Percentiles rank a stretch among this genome's conserved stretches.
Conservation (phyloP, 2,329 filamentous ascomycete species). For the Ophiosphaerella herpotricha region DNA sequence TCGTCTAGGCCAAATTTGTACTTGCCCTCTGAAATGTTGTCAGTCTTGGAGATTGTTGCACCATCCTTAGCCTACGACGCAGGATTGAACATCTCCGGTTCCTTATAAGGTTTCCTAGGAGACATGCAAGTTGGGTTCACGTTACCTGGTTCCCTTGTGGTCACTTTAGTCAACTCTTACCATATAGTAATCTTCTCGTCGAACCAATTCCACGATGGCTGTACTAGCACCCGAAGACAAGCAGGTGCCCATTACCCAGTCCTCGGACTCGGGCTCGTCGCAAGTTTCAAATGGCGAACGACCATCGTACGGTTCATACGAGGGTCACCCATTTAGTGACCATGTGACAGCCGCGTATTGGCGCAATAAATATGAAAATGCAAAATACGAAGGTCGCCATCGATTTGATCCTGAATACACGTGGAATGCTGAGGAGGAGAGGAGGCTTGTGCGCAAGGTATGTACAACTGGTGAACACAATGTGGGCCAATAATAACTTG, state of each 20-base stretch:
- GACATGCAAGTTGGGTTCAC: constrained; percentile 6
- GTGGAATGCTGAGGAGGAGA: constrained; percentile 55
- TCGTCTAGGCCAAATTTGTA: constrained; percentile 9
- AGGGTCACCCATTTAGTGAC: constrained; percentile 30
- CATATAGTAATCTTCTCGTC: constrained; percentile 3
- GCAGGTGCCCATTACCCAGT: constrained; percentile 19
- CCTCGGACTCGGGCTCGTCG: constrained; percentile 21
- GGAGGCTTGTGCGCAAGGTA: constrained; percentile 52
- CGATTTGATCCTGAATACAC: constrained; percentile 55
- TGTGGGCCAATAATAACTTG: background rate
- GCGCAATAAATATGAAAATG: constrained; percentile 31
- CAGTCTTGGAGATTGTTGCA: constrained; percentile 20
- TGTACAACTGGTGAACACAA: constrained; percentile 12
- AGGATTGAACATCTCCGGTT: constrained; percentile 8
- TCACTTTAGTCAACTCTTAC: constrained; percentile 11
- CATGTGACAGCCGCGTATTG: constrained; percentile 30
- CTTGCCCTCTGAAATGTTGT: constrained; percentile 21
- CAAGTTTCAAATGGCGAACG: constrained; percentile 6
- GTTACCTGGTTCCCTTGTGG: constrained; percentile 3
- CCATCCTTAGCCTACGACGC: constrained; percentile 14
- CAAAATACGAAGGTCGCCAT: constrained; percentile 46
- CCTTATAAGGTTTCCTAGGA: constrained; percentile 20
- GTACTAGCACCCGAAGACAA: constrained; percentile 12
- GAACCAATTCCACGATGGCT: constrained; percentile 17
- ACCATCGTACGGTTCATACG: constrained; percentile 18